Evolutionary conservation across 2,329 filamentous ascomycete genomes (phyloP).

Genomic region (Talaromyces albobiverticillius): DNA sequence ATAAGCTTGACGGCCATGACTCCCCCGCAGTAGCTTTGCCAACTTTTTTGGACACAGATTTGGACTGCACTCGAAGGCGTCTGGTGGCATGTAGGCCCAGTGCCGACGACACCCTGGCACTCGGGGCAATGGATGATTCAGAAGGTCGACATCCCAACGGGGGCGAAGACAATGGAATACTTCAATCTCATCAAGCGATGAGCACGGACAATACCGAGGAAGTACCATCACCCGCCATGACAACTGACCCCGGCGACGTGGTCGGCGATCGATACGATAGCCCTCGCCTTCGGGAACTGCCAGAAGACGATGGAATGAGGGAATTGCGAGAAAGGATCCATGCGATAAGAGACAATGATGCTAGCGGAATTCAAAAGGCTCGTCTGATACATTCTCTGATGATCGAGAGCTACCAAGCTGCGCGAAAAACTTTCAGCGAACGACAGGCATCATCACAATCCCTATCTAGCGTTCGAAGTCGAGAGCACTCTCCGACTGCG

Average conservation of each 20-base stretch:
- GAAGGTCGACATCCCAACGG: conserved; percentile 1
- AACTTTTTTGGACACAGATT: not conserved
- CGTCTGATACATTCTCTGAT: conserved; percentile 68
- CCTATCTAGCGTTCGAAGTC: conserved; percentile 22
- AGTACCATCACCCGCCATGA: not conserved
- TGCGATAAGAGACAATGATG: conserved; percentile 61
- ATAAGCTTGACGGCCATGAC: conserved; percentile 12
- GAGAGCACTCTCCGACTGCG: conserved; percentile 21
- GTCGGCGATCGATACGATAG: conserved; percentile 2
- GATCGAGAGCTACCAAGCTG: conserved; percentile 63
- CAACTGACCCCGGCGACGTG: not conserved
- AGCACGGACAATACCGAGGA: not conserved
- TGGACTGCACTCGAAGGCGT: conserved; percentile 2
- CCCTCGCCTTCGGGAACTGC: conserved; percentile 41
- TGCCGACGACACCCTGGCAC: conserved; percentile 5
- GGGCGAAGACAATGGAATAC: not conserved
- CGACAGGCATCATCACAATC: conserved; percentile 20
- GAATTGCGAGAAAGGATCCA: conserved; percentile 65
- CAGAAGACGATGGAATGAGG: conserved; percentile 78
- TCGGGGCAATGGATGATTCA: conserved; percentile 4
- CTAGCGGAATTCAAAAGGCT: conserved; percentile 64
- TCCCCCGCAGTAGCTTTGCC: not conserved
- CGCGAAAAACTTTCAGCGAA: conserved; percentile 30
- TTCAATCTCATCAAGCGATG: not conserved
- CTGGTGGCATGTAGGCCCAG: conserved; percentile 5